Conservation (phyloP, 495 filamentous ascomycete species). For the Trichoderma asperelloides region DNA sequence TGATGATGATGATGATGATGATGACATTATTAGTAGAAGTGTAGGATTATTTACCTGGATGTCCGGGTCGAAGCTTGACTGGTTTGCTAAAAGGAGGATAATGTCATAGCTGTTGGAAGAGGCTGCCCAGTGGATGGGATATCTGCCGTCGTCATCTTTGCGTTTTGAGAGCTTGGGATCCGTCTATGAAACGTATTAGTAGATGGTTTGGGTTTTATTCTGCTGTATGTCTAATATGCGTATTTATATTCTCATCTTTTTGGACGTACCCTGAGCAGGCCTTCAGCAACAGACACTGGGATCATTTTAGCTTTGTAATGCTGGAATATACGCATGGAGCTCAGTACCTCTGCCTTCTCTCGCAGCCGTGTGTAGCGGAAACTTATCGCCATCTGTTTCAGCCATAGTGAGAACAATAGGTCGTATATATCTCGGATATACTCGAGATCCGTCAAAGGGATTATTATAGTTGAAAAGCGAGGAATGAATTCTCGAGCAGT, state of each 20-base stretch:
- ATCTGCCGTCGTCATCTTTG: slow-evolving; percentile 81
- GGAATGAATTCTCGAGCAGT: not conserved
- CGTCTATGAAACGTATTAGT: slow-evolving; percentile 40
- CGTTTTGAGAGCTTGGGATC: slow-evolving; percentile 67
- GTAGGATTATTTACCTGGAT: slow-evolving; percentile 52
- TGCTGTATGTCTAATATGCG: no score
- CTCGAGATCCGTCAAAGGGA: not conserved
- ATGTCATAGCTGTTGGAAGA: slow-evolving; percentile 76
- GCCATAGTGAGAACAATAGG: slow-evolving; percentile 12
- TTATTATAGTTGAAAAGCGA: not conserved
- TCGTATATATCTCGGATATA: not conserved
- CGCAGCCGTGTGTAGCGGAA: slow-evolving; percentile 79
- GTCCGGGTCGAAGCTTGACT: slow-evolving; percentile 77
- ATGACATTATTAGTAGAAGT: slow-evolving; percentile 11
- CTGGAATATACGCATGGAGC: not conserved
- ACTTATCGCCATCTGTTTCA: slow-evolving; percentile 40
- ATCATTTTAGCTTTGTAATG: slow-evolving; percentile 4
- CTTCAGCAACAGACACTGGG: slow-evolving; percentile 60
- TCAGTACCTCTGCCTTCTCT: slow-evolving; percentile 74
- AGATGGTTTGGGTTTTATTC: not conserved
- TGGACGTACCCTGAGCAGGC: slow-evolving; percentile 57
- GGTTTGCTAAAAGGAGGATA: slow-evolving; percentile 57
- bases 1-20: not conserved
- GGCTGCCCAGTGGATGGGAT: slow-evolving; percentile 91
- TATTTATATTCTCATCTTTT: not conserved